Percentiles rank a stretch among this genome's conserved stretches.
Conservation (phyloP, 1,284 basidiomycete species). For the Cerioporus squamosus region DNA sequence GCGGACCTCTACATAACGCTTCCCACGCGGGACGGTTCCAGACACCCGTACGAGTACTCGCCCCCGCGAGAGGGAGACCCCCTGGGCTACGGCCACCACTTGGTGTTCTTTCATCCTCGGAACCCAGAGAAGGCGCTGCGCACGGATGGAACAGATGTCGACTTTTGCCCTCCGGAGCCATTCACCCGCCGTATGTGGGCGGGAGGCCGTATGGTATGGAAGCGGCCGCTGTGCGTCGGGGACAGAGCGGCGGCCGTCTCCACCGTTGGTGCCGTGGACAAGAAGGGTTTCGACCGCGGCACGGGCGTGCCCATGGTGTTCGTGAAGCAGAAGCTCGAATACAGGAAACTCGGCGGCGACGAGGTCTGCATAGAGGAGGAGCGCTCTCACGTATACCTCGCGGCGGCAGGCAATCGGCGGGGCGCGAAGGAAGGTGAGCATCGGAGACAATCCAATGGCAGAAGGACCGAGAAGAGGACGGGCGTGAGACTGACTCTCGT, state of each 20-base stretch:
- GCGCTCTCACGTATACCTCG: constrained; percentile 77
- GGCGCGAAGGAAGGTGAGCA: constrained; percentile 47
- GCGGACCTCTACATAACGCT: constrained; percentile 69
- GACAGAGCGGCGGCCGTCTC: constrained; percentile 53
- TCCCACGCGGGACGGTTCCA: constrained; percentile 67
- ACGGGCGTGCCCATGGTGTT: constrained; percentile 73
- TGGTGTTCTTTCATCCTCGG: constrained; percentile 77
- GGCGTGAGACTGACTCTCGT: constrained; percentile 11
- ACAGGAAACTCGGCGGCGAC: constrained; percentile 43
- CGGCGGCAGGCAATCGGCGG: constrained; percentile 37
- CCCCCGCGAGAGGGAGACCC: constrained; percentile 46
- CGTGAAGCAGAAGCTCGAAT: constrained; percentile 68
- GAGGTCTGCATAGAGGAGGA: constrained; percentile 65
- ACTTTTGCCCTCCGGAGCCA: constrained; percentile 74
- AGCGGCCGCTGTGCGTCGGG: constrained; percentile 60
- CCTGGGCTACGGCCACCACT: constrained; percentile 69
- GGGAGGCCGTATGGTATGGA: constrained; percentile 73
- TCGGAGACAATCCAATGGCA: neutral
- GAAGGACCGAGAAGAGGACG: neutral
- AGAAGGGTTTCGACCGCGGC: constrained; percentile 59
- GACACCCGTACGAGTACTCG: constrained; percentile 37
- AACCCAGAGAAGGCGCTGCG: constrained; percentile 62
- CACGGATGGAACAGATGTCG: constrained; percentile 72
- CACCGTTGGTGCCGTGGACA: constrained; percentile 59
- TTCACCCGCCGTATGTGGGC: constrained; percentile 88